Evolutionary conservation across 2,329 filamentous ascomycete species (phyloP).

Genomic region (Cucurbitaria berberidis): DNA sequence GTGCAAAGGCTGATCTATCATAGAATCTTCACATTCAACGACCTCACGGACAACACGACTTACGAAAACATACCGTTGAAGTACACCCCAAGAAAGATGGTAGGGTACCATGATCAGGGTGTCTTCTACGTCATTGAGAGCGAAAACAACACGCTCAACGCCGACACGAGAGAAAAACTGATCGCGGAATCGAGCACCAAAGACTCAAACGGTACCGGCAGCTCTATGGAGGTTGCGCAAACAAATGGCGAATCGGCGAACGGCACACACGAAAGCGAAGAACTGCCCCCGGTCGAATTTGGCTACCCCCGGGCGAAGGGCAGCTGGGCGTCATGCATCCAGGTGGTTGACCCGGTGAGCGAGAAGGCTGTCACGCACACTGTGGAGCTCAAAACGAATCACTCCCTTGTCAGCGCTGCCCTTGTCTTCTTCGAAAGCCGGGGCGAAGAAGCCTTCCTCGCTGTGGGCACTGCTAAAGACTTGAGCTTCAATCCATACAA

Average conservation of each 20-base stretch:
- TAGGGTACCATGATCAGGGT: conserved; percentile 84
- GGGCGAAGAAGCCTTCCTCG: conserved; percentile 88
- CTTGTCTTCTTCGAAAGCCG: conserved; percentile 80
- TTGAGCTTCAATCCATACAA: conserved; percentile 75
- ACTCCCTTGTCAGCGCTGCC: conserved; percentile 85
- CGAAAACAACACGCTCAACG: conserved; percentile 88
- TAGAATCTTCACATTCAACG: conserved; percentile 89
- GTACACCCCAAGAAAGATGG: conserved; percentile 87
- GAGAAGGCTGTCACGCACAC: conserved; percentile 74
- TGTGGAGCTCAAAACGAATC: conserved; percentile 85
- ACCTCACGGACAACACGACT: conserved; percentile 81
- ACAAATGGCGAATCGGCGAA: conserved; percentile 23
- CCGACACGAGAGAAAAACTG: conserved; percentile 75
- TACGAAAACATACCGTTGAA: conserved; percentile 85
- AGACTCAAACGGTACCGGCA: conserved; percentile 40
- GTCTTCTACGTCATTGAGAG: conserved; percentile 94
- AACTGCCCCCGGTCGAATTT: conserved; percentile 80
- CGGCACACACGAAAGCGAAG: conserved; percentile 45
- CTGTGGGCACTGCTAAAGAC: conserved; percentile 93
- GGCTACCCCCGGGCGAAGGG: conserved; percentile 83
- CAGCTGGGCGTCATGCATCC: conserved; percentile 96
- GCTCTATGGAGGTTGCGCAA: conserved; percentile 25
- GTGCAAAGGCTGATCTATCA: conserved; percentile 15
- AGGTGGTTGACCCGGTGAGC: conserved; percentile 81
- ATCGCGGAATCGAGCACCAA: conserved; percentile 67